These are phyloP conservation scores for Leptographium lundbergii DNA, from an alignment of 2,329 filamentous ascomycete species.

Conservation along the genomic window DNA sequence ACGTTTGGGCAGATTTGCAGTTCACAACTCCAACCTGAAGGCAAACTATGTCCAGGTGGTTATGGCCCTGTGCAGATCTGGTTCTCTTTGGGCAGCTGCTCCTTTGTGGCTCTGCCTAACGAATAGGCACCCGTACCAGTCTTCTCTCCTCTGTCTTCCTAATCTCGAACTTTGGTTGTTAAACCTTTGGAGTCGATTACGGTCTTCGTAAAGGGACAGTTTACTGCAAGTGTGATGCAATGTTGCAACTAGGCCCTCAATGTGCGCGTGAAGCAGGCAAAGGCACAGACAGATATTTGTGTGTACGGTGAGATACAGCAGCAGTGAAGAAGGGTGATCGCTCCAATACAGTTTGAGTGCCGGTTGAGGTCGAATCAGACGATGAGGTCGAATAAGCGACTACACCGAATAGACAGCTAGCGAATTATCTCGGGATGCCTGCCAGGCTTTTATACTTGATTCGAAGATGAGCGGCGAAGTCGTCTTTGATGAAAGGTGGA, in stretches of 20 bases:
- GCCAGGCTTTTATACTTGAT: neutral
- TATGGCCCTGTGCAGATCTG: constrained; percentile 11
- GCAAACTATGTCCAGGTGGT: neutral
- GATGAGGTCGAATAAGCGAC: neutral
- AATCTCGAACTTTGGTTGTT: neutral
- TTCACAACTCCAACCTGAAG: neutral
- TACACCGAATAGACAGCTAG: neutral
- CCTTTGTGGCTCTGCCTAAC: constrained; percentile 1
- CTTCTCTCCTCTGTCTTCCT: constrained; percentile 7
- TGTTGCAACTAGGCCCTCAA: neutral
- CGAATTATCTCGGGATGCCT: neutral
- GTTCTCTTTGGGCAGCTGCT: constrained; percentile 19
- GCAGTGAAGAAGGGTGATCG: neutral
- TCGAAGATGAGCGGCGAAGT: neutral
- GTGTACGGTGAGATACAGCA: constrained; percentile 1
- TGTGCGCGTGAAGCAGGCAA: constrained; percentile 1
- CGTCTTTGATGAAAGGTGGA: neutral
- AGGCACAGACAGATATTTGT: neutral
- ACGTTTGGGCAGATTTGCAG: neutral
- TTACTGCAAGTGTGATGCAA: constrained; percentile 13
- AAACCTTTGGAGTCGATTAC: constrained; percentile 4
- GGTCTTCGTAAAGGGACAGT: constrained; percentile 8
- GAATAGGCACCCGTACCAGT: neutral
- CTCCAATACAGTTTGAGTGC: neutral
- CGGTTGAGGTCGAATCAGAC: neutral